phyloP scores from a whole-genome alignment of 2,329 filamentous ascomycete genomes.

The Aspergillus niger region DNA sequence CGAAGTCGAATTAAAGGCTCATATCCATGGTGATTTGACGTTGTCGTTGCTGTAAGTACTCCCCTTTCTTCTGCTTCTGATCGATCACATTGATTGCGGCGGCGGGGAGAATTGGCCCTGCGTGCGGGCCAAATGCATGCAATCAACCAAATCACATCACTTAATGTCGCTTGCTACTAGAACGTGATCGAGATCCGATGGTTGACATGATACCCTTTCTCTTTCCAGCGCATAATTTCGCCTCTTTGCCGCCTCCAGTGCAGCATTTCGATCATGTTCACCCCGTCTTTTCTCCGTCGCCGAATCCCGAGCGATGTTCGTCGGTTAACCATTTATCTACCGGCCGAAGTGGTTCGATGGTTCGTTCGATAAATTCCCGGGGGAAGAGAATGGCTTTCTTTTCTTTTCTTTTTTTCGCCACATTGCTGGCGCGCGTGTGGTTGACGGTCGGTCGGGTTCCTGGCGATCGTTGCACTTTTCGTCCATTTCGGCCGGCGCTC shows the following conservation, averaged over 20 bases:
- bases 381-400: background rate
- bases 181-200: background rate
- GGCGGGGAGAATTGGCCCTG: background rate
- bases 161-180: background rate
- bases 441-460: background rate
- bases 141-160: background rate
- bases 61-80: constrained; percentile 3
- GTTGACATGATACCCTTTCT: background rate
- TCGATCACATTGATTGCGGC: background rate
- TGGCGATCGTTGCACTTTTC: background rate
- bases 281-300: no score
- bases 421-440: background rate
- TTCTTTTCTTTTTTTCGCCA: background rate
- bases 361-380: background rate
- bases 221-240: background rate
- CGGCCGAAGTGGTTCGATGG: no score
- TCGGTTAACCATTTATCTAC: no score
- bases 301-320: no score
- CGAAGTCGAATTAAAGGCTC: constrained; percentile 65
- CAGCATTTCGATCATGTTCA: no score
- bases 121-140: background rate
- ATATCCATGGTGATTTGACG: constrained; percentile 66
- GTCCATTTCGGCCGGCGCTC: background rate
- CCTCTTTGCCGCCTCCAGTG: no score
- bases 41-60: constrained; percentile 50